Conservation (phyloP, 1,139 yeast genomes). For the Zygosaccharomyces pseudobailii region DNA sequence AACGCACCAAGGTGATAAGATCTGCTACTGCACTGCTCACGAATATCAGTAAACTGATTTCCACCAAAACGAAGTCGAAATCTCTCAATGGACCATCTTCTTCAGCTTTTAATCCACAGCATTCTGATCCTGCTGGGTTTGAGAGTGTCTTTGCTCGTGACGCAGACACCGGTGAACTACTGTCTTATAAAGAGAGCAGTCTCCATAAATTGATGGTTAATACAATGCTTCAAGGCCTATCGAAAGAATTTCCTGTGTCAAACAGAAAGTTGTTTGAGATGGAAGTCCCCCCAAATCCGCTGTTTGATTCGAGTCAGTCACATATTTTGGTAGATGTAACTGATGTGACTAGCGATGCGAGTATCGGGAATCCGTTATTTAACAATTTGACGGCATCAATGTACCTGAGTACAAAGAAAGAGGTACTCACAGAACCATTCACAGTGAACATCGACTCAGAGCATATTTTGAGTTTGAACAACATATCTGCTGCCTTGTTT, state of each 20-base stretch:
- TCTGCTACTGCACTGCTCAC: conserved; percentile 57
- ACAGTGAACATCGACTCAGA: conserved; percentile 60
- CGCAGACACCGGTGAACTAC: conserved; percentile 56
- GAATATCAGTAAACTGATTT: conserved; percentile 63
- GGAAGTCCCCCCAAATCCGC: conserved; percentile 43
- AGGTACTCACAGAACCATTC: conserved; percentile 75
- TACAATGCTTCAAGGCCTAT: conserved; percentile 67
- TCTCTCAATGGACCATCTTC: conserved; percentile 36
- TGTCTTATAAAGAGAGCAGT: conserved; percentile 38
- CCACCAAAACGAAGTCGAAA: conserved; percentile 14
- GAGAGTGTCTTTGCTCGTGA: conserved; percentile 68
- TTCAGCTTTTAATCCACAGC: conserved; percentile 34
- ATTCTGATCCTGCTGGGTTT: conserved; percentile 73
- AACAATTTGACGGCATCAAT: conserved; percentile 69
- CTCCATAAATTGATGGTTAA: conserved; percentile 64
- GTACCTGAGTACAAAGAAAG: conserved; percentile 61
- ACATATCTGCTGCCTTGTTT: conserved; percentile 73
- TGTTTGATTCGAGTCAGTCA: conserved; percentile 50
- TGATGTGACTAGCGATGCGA: conserved; percentile 57
- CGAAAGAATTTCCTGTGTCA: conserved; percentile 63
- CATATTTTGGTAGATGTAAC: conserved; percentile 79
- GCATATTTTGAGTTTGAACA: conserved; percentile 57
- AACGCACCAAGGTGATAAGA: conserved; percentile 51
- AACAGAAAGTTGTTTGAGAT: conserved; percentile 37
- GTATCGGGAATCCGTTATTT: conserved; percentile 58